phyloP scores from a whole-genome alignment of 306 rosid species.

The Fragaria vesca region DNA sequence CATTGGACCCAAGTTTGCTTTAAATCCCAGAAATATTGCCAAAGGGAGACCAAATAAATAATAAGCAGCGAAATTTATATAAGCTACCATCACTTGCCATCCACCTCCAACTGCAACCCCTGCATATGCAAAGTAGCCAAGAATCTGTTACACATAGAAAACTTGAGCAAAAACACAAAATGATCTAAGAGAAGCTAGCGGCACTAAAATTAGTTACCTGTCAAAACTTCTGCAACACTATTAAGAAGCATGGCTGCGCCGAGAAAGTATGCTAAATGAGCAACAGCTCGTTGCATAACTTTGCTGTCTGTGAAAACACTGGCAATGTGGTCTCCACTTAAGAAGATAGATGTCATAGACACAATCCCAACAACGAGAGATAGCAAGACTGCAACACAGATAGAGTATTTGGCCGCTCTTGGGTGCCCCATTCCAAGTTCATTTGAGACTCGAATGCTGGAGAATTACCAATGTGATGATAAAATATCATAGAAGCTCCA shows the following conservation, averaged over 20 bases:
- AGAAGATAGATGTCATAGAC: constrained; percentile 17
- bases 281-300: constrained; percentile 12
- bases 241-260: constrained; percentile 20
- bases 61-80: constrained; percentile 50
- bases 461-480: neutral
- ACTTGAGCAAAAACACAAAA: no score
- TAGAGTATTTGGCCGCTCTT: constrained; percentile 43
- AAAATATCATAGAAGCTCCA: neutral
- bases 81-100: constrained; percentile 61
- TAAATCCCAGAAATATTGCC: constrained; percentile 38
- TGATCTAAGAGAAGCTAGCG: neutral
- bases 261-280: constrained; percentile 19
- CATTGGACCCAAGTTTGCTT: constrained; percentile 33
- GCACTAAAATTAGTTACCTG: constrained; percentile 31
- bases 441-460: constrained; percentile 45
- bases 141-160: neutral
- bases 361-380: constrained; percentile 36
- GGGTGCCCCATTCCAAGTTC: constrained; percentile 49
- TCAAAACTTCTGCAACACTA: constrained; percentile 14
- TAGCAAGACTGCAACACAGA: constrained; percentile 28
- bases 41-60: constrained; percentile 52
- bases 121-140: neutral
- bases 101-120: constrained; percentile 55
- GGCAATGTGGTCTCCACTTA: constrained; percentile 14
- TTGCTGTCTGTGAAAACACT: constrained; percentile 17